Conservation (phyloP, 2,329 filamentous ascomycete species). For the Talaromyces albobiverticillius region DNA sequence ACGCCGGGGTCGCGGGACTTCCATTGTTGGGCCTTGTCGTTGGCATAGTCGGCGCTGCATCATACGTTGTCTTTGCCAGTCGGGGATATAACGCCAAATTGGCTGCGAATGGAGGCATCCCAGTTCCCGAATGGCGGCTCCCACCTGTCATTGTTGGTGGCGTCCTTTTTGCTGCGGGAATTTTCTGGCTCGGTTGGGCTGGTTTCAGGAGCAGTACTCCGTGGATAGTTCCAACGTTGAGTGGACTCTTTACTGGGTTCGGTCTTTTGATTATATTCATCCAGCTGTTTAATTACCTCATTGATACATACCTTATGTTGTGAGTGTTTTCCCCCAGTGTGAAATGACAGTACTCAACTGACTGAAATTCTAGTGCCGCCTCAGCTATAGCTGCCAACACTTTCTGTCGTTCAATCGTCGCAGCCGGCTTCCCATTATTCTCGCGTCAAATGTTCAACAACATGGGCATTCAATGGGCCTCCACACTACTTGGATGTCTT, state of each 20-base stretch:
- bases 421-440: conserved; percentile 36
- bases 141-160: conserved; percentile 30
- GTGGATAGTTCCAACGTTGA: conserved; percentile 35
- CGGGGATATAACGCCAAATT: conserved; percentile 28
- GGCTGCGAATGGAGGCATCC: conserved; percentile 27
- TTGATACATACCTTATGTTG: conserved; percentile 40
- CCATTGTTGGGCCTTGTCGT: conserved; percentile 30
- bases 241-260: conserved; percentile 31
- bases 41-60: conserved; percentile 27
- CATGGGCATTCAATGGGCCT: conserved; percentile 37
- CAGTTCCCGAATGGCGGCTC: conserved; percentile 33
- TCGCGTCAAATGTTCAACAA: conserved; percentile 37
- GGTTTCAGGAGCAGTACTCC: conserved; percentile 31
- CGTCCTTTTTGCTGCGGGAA: conserved; percentile 29
- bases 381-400: conserved; percentile 39
- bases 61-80: conserved; percentile 26
- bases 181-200: conserved; percentile 39
- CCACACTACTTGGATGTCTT: conserved; percentile 37
- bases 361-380: conserved; percentile 26
- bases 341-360: too few species aligned
- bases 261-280: conserved; percentile 31
- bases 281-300: conserved; percentile 35
- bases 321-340: conserved; percentile 22
- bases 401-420: conserved; percentile 35
- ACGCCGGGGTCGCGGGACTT: conserved; percentile 24